These are phyloP conservation scores for Madurella mycetomatis DNA, from an alignment of 2,329 filamentous ascomycete genomes.

Conservation along the genomic window DNA sequence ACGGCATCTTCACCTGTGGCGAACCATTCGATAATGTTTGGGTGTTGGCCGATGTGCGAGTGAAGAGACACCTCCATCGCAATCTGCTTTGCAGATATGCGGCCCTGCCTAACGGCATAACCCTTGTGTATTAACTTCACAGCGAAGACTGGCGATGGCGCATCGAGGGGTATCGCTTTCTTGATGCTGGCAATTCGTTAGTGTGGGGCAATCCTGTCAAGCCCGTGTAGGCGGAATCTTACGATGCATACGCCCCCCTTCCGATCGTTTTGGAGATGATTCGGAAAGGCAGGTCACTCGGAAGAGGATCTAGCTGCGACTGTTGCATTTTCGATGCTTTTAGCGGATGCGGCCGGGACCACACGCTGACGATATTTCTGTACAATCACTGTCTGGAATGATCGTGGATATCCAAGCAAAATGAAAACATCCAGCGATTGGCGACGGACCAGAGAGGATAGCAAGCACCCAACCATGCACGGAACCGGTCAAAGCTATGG, in stretches of 20 bases:
- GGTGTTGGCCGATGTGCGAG: constrained; percentile 79
- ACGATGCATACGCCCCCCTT: constrained; percentile 96
- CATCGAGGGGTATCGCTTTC: constrained; percentile 75
- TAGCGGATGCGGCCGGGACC: constrained; percentile 14
- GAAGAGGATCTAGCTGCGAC: constrained; percentile 86
- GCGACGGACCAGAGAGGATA: neutral
- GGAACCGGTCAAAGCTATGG: neutral
- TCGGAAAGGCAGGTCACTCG: constrained; percentile 80
- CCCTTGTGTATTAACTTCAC: constrained; percentile 99
- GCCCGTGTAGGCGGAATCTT: constrained; percentile 30
- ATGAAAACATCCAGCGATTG: neutral
- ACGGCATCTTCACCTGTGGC: constrained; percentile 76
- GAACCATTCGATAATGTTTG: constrained; percentile 92
- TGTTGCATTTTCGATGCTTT: constrained; percentile 48
- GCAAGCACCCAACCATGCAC: neutral
- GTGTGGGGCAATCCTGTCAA: constrained; percentile 20
- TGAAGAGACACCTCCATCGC: constrained; percentile 89
- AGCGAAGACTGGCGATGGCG: constrained; percentile 74
- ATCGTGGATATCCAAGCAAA: neutral
- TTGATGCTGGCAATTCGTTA: constrained; percentile 62
- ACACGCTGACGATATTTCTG: neutral
- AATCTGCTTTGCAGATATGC: constrained; percentile 83
- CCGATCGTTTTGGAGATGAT: constrained; percentile 96
- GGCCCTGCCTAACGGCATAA: constrained; percentile 84
- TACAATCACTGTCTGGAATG: neutral